Percentiles rank a stretch among this genome's conserved stretches.
phyloP scores from a whole-genome alignment of 2,329 filamentous ascomycete species.

The Xylariales sp. region DNA sequence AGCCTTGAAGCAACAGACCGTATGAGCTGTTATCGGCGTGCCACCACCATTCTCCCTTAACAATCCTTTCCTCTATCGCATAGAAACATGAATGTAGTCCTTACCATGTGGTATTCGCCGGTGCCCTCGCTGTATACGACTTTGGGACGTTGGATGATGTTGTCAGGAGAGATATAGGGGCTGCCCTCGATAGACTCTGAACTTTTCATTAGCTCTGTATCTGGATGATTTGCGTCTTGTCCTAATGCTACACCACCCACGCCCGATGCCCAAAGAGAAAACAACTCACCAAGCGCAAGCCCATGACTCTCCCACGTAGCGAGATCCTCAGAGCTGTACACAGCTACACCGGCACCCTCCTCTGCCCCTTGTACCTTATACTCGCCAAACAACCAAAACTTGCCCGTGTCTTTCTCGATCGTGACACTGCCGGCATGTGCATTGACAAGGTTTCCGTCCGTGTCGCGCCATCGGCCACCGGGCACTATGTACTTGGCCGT shows the following conservation, averaged over 20 bases:
- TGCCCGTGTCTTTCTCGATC: slow-evolving; percentile 45
- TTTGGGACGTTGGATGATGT: slow-evolving; percentile 59
- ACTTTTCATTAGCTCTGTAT: no score
- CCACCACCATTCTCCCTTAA: no score
- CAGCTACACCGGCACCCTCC: slow-evolving; percentile 56
- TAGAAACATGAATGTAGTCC: no score
- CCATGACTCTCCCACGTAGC: slow-evolving; percentile 56
- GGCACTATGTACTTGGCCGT: slow-evolving; percentile 55
- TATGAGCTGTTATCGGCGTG: slow-evolving; percentile 56
- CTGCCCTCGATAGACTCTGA: slow-evolving; percentile 50
- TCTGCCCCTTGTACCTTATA: slow-evolving; percentile 53
- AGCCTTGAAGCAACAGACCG: slow-evolving; percentile 50
- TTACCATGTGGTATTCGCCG: slow-evolving; percentile 53
- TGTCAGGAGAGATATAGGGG: slow-evolving; percentile 47
- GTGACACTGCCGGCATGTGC: slow-evolving; percentile 56
- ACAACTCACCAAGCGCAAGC: slow-evolving; percentile 45
- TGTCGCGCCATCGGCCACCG: slow-evolving; percentile 57
- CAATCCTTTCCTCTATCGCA: no score
- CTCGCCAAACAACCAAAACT: slow-evolving; percentile 59
- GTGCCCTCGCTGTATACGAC: slow-evolving; percentile 53
- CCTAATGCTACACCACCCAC: no score
- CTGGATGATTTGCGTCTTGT: no score
- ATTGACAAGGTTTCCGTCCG: slow-evolving; percentile 54
- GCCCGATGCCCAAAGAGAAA: no score
- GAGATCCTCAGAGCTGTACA: slow-evolving; percentile 57